A percentile compares a stretch with the other conserved stretches of the same genome.
phyloP scores from a whole-genome alignment of 176 grass and related monocot genomes.

The Luzula sylvatica region DNA sequence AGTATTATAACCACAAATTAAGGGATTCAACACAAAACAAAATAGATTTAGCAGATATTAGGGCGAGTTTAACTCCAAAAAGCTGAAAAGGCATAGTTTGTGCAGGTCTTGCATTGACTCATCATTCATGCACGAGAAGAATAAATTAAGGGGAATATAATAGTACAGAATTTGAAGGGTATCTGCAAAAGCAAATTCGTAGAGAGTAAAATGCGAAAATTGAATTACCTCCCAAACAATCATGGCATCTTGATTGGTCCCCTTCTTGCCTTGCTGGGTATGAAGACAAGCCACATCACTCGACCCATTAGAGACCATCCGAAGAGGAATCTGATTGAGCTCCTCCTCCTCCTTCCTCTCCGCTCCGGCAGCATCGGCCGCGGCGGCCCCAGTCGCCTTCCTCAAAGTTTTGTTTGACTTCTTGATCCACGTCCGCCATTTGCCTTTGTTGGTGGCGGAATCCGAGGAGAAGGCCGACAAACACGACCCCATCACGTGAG shows the following conservation, averaged over 20 bases:
- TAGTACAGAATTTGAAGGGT: too few relatives aligned
- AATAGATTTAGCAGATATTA: too few relatives aligned
- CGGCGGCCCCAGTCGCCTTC: background rate
- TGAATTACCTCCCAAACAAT: constrained; percentile 58
- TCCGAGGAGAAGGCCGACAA: background rate
- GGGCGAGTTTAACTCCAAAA: too few relatives aligned
- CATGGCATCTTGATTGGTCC: constrained; percentile 77
- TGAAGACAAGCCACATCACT: constrained; percentile 43
- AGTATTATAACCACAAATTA: too few relatives aligned
- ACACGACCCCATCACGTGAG: constrained; percentile 14
- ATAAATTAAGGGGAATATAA: background rate
- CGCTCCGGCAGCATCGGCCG: background rate
- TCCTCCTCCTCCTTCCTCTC: constrained; percentile 16
- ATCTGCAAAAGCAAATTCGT: background rate
- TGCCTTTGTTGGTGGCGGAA: background rate
- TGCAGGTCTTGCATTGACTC: too few relatives aligned
- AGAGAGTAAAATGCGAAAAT: background rate
- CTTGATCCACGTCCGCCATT: background rate
- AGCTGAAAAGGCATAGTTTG: too few relatives aligned
- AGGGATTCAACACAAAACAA: too few relatives aligned
- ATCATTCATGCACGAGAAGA: too few relatives aligned
- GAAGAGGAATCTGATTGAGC: constrained; percentile 4
- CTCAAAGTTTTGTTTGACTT: background rate
- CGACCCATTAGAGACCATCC: constrained; percentile 31
- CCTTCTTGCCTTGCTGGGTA: constrained; percentile 67